Percentiles rank a stretch among this genome's conserved stretches.
Conservation (phyloP, 495 filamentous ascomycete species). For the Bacidia rubella region DNA sequence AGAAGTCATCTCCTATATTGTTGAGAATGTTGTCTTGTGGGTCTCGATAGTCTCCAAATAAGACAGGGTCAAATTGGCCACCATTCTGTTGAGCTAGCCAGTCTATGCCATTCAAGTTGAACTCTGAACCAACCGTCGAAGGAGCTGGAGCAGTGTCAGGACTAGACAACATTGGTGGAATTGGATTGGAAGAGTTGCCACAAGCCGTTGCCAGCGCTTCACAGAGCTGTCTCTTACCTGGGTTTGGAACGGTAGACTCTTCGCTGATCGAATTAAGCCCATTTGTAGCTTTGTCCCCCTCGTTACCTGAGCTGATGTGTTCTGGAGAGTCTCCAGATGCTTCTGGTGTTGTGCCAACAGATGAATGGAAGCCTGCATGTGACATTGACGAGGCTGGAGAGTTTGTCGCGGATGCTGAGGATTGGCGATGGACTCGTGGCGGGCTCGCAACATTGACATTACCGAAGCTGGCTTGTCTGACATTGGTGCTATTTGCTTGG, state of each 20-base stretch:
- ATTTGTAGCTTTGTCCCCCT: conserved; percentile 12
- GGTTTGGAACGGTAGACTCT: conserved; percentile 23
- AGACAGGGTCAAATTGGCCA: conserved; percentile 77
- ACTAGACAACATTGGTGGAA: conserved; percentile 31
- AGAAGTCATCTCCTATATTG: conserved; percentile 63
- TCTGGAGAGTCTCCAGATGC: conserved; percentile 44
- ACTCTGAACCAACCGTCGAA: conserved; percentile 1
- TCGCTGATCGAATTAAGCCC: conserved; percentile 21
- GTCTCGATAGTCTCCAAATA: conserved; percentile 91
- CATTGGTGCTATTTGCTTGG: conserved; percentile 1
- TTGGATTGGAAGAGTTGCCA: conserved; percentile 54
- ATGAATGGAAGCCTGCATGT: conserved; percentile 38
- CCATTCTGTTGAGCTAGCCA: conserved; percentile 76
- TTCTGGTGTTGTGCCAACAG: conserved; percentile 70
- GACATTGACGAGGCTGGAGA: conserved; percentile 50
- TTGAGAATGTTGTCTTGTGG: conserved; percentile 61
- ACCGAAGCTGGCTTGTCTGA: conserved; percentile 8
- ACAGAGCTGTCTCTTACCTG: conserved; percentile 52
- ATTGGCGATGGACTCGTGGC: conserved; percentile 15
- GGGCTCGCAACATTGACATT: conserved; percentile 10
- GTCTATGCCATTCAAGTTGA: conserved; percentile 41
- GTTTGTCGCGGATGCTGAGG: conserved; percentile 25
- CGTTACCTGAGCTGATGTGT: neutral
- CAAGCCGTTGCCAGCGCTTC: conserved; percentile 60
- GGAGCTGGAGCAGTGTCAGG: conserved; percentile 21